Conservation (phyloP, 805 yeast genomes). For the Wickerhamomyces mucosus region DNA sequence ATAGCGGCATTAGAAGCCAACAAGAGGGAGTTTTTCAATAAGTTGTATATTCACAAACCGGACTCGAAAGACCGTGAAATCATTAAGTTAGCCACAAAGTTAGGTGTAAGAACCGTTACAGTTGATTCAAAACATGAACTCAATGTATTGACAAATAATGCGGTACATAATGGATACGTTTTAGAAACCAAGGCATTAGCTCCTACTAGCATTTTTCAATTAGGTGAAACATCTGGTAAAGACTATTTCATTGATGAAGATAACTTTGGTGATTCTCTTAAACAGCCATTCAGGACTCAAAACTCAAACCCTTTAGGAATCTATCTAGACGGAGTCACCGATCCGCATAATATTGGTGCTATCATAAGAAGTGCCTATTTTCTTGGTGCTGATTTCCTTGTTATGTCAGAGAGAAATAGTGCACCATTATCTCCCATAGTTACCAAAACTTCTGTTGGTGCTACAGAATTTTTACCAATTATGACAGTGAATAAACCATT, state of each 20-base stretch:
- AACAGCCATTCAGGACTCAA: constrained; percentile 10
- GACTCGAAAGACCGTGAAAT: constrained; percentile 31
- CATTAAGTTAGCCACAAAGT: constrained; percentile 33
- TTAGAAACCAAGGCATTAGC: constrained; percentile 51
- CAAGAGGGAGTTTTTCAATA: constrained; percentile 43
- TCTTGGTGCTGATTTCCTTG: constrained; percentile 74
- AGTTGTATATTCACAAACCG: constrained; percentile 38
- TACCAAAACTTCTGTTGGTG: constrained; percentile 77
- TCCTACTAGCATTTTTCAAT: constrained; percentile 12
- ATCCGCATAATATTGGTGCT: constrained; percentile 85
- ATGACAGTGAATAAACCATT: constrained; percentile 51
- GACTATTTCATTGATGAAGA: constrained; percentile 16
- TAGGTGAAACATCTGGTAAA: constrained; percentile 1
- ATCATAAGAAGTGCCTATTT: constrained; percentile 71
- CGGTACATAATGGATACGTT: constrained; percentile 76
- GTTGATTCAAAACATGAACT: constrained; percentile 34
- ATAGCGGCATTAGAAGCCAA: constrained; percentile 53
- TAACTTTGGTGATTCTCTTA: constrained; percentile 19
- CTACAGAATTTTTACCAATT: constrained; percentile 63
- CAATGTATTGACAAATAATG: constrained; percentile 51
- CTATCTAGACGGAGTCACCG: constrained; percentile 70
- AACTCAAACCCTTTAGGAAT: constrained; percentile 54
- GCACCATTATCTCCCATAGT: constrained; percentile 74
- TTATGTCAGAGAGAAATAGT: constrained; percentile 58
- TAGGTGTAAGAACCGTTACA: constrained; percentile 8